Conservation (phyloP, 192 early-diverging fungal genomes). For the Backusella circina region DNA sequence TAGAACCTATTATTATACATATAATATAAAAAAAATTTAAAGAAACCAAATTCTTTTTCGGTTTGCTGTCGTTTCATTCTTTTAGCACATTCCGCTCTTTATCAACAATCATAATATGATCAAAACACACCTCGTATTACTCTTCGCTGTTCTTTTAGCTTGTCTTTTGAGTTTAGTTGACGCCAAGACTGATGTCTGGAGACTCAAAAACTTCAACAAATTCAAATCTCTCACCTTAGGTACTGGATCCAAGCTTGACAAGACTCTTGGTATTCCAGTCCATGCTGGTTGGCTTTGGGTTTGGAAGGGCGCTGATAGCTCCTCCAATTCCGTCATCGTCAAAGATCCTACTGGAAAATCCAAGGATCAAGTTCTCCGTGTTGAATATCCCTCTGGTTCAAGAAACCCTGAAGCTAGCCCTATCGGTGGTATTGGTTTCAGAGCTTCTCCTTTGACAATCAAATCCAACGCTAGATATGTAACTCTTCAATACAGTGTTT, state of each 20-base stretch:
- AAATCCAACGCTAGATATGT: not conserved
- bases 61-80: not conserved
- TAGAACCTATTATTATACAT: not conserved
- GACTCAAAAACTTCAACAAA: conserved; percentile 11
- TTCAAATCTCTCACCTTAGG: not conserved
- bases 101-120: not conserved
- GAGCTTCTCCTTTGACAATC: conserved; percentile 25
- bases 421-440: conserved; percentile 34
- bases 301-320: not conserved
- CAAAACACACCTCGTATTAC: not conserved
- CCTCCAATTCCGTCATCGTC: not conserved
- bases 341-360: conserved; percentile 16
- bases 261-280: conserved; percentile 4
- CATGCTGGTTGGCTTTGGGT: conserved; percentile 8
- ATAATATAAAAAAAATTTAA: conserved; percentile 7
- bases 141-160: not conserved
- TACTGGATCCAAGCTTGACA: not conserved
- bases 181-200: conserved; percentile 2
- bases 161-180: not conserved
- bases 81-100: conserved; percentile 1
- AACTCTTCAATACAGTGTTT: conserved; percentile 35
- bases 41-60: not conserved
- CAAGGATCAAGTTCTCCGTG: conserved; percentile 14
- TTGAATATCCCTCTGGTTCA: conserved; percentile 30
- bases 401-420: conserved; percentile 17